Evolutionary conservation across 1,139 yeast genomes (phyloP).

Genomic region (Kurtzmaniella quercitrusa): DNA sequence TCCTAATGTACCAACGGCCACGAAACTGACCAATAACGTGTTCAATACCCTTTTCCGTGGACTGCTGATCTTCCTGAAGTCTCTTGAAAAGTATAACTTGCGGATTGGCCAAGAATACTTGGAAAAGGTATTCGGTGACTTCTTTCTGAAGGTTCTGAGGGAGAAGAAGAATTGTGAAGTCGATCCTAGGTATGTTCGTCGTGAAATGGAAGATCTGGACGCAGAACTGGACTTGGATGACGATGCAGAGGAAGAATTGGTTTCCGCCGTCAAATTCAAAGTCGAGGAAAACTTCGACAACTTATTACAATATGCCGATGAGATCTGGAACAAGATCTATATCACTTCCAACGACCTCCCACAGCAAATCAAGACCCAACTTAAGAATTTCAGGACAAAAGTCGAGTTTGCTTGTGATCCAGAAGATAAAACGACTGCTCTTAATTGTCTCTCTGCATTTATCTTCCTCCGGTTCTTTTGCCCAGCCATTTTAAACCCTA

Average conservation of each 20-base stretch:
- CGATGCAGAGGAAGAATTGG: conserved; percentile 23
- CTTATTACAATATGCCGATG: conserved; percentile 52
- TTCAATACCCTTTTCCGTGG: conserved; percentile 83
- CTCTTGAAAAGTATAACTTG: conserved; percentile 72
- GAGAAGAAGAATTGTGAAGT: conserved; percentile 64
- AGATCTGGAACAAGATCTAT: conserved; percentile 70
- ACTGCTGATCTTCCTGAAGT: conserved; percentile 73
- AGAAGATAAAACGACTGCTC: conserved; percentile 47
- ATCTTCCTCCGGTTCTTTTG: conserved; percentile 83
- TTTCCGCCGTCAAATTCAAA: conserved; percentile 23
- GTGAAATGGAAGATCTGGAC: conserved; percentile 19
- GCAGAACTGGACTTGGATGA: conserved; percentile 18
- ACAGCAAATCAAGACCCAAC: conserved; percentile 54
- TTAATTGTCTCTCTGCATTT: conserved; percentile 78
- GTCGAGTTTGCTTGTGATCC: conserved; percentile 63
- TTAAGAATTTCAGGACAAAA: conserved; percentile 54
- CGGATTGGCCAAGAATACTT: conserved; percentile 78
- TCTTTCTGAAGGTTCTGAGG: conserved; percentile 52
- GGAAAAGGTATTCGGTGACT: conserved; percentile 66
- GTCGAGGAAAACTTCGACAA: conserved; percentile 50
- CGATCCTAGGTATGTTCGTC: conserved; percentile 54
- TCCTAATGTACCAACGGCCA: conserved; percentile 6
- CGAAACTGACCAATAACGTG: conserved; percentile 37
- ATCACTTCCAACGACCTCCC: conserved; percentile 77
- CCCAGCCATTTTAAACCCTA: conserved; percentile 89